These are phyloP conservation scores for Fusarium acutatum DNA, from an alignment of 2,329 filamentous ascomycete species.

Conservation along the genomic window DNA sequence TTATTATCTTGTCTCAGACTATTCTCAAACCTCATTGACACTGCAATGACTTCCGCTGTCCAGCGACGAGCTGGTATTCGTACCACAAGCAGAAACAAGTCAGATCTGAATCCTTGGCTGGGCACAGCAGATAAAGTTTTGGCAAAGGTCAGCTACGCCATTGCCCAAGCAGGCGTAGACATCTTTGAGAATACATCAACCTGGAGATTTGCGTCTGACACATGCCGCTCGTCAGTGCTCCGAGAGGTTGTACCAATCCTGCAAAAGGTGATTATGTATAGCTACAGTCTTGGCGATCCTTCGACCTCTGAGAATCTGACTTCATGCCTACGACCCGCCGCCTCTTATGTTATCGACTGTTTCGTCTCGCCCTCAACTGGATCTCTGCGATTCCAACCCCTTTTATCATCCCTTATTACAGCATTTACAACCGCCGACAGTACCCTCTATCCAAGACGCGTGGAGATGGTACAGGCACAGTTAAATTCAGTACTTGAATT, in stretches of 20 bases:
- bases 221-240: slow-evolving; percentile 75
- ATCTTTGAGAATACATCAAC: slow-evolving; percentile 85
- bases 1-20: slow-evolving; percentile 77
- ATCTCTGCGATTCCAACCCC: slow-evolving; percentile 78
- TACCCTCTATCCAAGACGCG: slow-evolving; percentile 67
- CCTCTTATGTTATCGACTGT: slow-evolving; percentile 77
- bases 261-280: slow-evolving; percentile 74
- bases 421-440: slow-evolving; percentile 59
- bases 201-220: slow-evolving; percentile 80
- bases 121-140: slow-evolving; percentile 83
- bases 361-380: slow-evolving; percentile 77
- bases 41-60: slow-evolving; percentile 74
- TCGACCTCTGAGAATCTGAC: slow-evolving; percentile 58
- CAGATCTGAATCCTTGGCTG: slow-evolving; percentile 65
- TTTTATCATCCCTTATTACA: slow-evolving; percentile 73
- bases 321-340: slow-evolving; percentile 74
- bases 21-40: slow-evolving; percentile 79
- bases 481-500: slow-evolving; percentile 72
- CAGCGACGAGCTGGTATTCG: slow-evolving; percentile 68
- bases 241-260: slow-evolving; percentile 74
- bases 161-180: slow-evolving; percentile 80
- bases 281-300: slow-evolving; percentile 77
- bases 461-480: slow-evolving; percentile 67
- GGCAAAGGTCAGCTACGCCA: slow-evolving; percentile 73
- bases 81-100: slow-evolving; percentile 55